A percentile compares a stretch with the other conserved stretches of the same genome.
Conservation (phyloP, 257 asterid species). For the Striga asiatica region DNA sequence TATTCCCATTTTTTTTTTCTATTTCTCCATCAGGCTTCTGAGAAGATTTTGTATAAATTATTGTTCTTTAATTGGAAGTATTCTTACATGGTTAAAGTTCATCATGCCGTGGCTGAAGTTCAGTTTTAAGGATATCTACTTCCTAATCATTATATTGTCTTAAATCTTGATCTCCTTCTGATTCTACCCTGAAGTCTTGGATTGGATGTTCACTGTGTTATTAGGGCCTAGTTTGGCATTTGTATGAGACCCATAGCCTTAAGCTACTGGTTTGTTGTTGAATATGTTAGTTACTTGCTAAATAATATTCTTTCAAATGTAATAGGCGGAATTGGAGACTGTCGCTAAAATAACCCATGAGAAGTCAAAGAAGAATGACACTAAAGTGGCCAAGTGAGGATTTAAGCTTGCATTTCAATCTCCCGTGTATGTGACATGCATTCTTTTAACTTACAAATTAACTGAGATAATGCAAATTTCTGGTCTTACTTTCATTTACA, state of each 20-base stretch:
- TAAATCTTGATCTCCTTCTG: constrained; percentile 1
- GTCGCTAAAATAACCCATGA: constrained; percentile 83
- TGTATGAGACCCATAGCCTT: constrained; percentile 24
- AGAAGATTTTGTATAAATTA: too few species aligned
- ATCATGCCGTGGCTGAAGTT: too few species aligned
- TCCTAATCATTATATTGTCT: neutral
- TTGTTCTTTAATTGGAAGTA: too few species aligned
- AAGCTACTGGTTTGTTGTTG: neutral
- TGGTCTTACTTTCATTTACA: constrained; percentile 13
- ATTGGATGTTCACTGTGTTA: neutral
- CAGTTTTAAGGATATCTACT: neutral
- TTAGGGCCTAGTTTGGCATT: neutral
- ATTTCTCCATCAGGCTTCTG: too few species aligned
- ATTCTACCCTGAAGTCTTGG: neutral
- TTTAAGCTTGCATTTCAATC: neutral
- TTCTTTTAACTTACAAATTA: constrained; percentile 10
- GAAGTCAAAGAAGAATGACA: constrained; percentile 71
- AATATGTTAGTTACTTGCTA: neutral
- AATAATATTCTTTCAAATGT: constrained; percentile 7
- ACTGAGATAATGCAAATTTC: neutral
- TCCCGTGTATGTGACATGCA: neutral
- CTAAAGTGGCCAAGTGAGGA: constrained; percentile 67
- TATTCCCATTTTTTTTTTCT: too few species aligned
- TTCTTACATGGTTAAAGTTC: too few species aligned
- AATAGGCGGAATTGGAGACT: constrained; percentile 85